Conservation (phyloP, 2,329 filamentous ascomycete species). For the Xylaria sp. region DNA sequence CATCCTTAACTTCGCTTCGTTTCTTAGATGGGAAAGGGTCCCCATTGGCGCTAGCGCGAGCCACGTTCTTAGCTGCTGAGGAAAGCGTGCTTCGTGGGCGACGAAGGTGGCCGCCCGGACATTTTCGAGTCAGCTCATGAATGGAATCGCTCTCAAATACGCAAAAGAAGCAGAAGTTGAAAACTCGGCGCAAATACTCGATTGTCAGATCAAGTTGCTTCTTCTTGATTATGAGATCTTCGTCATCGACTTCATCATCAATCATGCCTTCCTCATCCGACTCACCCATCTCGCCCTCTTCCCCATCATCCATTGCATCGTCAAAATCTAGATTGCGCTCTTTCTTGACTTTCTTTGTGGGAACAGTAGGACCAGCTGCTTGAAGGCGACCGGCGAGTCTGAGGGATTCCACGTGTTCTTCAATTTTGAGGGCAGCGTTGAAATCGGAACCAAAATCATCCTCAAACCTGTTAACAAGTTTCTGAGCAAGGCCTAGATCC, state of each 20-base stretch:
- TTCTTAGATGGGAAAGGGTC: constrained; percentile 87
- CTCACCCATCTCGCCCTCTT: constrained; percentile 75
- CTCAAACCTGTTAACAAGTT: constrained; percentile 86
- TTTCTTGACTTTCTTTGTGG: constrained; percentile 68
- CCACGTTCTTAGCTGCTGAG: constrained; percentile 83
- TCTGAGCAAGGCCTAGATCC: constrained; percentile 83
- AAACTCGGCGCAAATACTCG: constrained; percentile 94
- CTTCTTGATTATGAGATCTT: constrained; percentile 90
- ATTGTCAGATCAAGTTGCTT: constrained; percentile 96
- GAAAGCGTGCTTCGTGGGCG: constrained; percentile 88
- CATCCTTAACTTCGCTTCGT: constrained; percentile 70
- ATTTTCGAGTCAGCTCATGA: constrained; percentile 94
- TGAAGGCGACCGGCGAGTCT: constrained; percentile 80
- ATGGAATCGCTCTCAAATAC: constrained; percentile 98
- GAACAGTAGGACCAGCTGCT: constrained; percentile 62
- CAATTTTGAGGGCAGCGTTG: constrained; percentile 82
- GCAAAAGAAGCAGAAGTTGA: constrained; percentile 99
- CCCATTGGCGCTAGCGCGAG: constrained; percentile 82
- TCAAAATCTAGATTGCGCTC: constrained; percentile 69
- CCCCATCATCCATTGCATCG: constrained; percentile 67
- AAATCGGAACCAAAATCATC: constrained; percentile 80
- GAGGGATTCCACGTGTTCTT: constrained; percentile 86
- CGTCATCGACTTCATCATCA: constrained; percentile 87
- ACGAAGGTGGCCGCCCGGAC: constrained; percentile 94
- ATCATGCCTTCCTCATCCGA: constrained; percentile 83